phyloP scores from a whole-genome alignment of 805 yeast genomes.

The Suhomyces emberorum region DNA sequence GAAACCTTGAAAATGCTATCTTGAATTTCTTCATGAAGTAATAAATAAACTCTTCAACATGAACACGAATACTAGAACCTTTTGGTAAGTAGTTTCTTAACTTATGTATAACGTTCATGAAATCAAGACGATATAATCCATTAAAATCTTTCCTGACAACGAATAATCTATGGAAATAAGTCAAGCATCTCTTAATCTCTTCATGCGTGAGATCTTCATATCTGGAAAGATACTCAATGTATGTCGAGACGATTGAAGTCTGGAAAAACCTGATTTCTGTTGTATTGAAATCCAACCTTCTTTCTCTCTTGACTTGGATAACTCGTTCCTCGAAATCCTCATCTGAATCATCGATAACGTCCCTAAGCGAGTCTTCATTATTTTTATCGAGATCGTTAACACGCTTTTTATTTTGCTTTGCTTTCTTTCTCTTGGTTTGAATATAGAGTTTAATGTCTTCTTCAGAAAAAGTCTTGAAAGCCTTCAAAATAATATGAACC shows the following conservation, averaged over 20 bases:
- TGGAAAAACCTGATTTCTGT: constrained; percentile 49
- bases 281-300: constrained; percentile 43
- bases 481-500: constrained; percentile 60
- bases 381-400: constrained; percentile 21
- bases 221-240: constrained; percentile 56
- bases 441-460: constrained; percentile 52
- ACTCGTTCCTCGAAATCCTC: constrained; percentile 28
- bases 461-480: constrained; percentile 62
- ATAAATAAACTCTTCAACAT: constrained; percentile 60
- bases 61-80: constrained; percentile 47
- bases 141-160: constrained; percentile 56
- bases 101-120: constrained; percentile 57
- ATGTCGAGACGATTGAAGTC: constrained; percentile 61
- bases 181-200: constrained; percentile 60
- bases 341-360: constrained; percentile 26
- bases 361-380: constrained; percentile 22
- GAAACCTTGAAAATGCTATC: constrained; percentile 43
- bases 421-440: constrained; percentile 39
- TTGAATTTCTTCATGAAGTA: constrained; percentile 63
- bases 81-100: constrained; percentile 47
- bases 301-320: constrained; percentile 39
- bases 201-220: constrained; percentile 59
- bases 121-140: constrained; percentile 66
- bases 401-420: constrained; percentile 24
- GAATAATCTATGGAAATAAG: constrained; percentile 70